These are phyloP conservation scores for Nicotiana rustica DNA, from an alignment of 305 asterid species.

Conservation along the genomic window DNA sequence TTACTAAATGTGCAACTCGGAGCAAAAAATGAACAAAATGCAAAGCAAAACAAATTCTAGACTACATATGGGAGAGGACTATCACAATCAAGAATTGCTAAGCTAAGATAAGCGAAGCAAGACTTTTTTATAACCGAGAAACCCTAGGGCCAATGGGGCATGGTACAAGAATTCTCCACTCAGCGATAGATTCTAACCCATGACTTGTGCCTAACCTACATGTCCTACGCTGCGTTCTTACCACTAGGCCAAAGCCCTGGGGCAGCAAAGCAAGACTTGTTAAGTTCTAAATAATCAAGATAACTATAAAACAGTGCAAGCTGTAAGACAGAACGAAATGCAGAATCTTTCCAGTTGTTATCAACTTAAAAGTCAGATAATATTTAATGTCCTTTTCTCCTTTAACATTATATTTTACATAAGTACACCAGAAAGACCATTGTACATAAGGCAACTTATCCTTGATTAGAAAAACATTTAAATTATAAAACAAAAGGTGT, in stretches of 20 bases:
- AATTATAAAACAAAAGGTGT: no score
- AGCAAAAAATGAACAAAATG: neutral
- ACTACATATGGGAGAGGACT: neutral
- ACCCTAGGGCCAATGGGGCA: no score
- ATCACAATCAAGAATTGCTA: slow-evolving; percentile 24
- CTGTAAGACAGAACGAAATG: neutral
- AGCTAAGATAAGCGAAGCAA: neutral
- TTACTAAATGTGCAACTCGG: neutral
- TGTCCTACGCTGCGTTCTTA: no score
- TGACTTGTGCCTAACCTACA: no score
- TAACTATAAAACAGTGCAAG: neutral
- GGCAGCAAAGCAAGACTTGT: neutral
- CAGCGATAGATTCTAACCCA: no score
- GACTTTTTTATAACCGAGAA: neutral
- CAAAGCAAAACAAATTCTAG: neutral
- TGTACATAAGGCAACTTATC: neutral
- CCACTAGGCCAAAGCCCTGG: no score
- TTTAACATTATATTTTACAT: neutral
- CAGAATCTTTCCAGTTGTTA: neutral
- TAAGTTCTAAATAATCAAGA: neutral
- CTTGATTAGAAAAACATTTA: neutral
- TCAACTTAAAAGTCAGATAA: neutral
- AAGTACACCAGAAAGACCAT: neutral
- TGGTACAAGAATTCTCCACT: no score
- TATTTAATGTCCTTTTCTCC: neutral